Evolutionary conservation across 805 yeast genomes (phyloP), one percentile per base, ranked within the genome.

Genomic region (Kluyveromyces wickerhamii): DNA sequence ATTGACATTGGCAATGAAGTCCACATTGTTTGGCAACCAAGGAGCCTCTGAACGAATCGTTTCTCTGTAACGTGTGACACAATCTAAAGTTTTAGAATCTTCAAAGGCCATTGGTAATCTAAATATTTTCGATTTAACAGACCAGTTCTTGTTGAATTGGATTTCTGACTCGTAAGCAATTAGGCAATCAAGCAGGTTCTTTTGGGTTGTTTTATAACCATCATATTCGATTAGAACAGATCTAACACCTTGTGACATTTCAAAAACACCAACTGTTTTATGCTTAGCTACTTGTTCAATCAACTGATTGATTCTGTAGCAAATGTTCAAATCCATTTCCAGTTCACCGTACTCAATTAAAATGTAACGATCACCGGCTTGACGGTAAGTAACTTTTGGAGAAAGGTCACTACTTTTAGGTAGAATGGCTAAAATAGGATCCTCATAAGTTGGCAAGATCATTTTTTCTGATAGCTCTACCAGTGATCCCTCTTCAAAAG

Each of bases 1-100:
- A 58, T 92, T 89, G 41, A 88, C 87, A 46, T 77, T 74, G 21
- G 95, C 94, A 60, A 89, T 74, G 63, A 92, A 89, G 59, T 89
- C 98, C 42, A 92, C 96, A 52, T 89, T 89, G 66, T 87, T 89
- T 44, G 98, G 98, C 51, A 89, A 70, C 97, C 97, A 89, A 27
- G 97, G 97, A 6, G 97, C 98, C 33, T 74, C 74, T 14, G 89
- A 69, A 50, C 97, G 73, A 49, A 92, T 88, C 7, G 98, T 92
- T 63, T 89, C 97, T 57, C 78, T 77, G 60, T 89, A 89, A 60
- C 98, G 74, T 42, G 74, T 72, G 24, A 88, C 97, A 24, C 96
- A 95, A 40, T 76, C 89, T 49, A 89, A 63, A 2, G 96, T 87
- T 62, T 81, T 75, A 45, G 79, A 65, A 57, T 92, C 98, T 66